phyloP scores from a whole-genome alignment of 257 asterid species.

The Solanum habrochaites region DNA sequence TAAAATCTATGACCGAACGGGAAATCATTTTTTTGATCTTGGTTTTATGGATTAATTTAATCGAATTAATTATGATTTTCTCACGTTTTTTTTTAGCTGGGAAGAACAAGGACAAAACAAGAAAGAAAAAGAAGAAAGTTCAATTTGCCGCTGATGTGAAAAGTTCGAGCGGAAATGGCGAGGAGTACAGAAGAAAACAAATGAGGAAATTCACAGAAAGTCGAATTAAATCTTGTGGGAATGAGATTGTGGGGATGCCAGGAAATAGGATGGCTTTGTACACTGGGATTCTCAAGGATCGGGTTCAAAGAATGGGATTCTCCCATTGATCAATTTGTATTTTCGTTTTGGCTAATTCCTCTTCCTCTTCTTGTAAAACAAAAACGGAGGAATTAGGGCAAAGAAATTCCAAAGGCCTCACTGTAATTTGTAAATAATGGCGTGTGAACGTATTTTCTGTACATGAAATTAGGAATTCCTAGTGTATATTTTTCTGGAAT shows the following conservation, averaged over 20 bases:
- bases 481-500: background rate
- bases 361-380: background rate
- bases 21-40: background rate
- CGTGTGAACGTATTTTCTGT: background rate
- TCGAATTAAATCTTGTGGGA: conserved; percentile 17
- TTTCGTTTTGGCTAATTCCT: background rate
- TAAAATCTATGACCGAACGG: background rate
- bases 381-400: background rate
- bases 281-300: conserved; percentile 65
- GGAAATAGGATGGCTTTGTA: conserved; percentile 62
- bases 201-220: background rate
- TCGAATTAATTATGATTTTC: background rate
- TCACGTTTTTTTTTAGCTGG: conserved; percentile 3
- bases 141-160: conserved; percentile 67
- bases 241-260: conserved; percentile 33
- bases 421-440: background rate
- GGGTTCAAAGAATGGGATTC: conserved; percentile 34
- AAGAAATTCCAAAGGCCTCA: background rate
- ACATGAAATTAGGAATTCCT: background rate
- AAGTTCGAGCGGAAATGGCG: conserved; percentile 41
- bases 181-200: conserved; percentile 34
- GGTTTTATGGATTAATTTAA: background rate
- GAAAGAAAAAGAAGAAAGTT: conserved; percentile 41
- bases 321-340: background rate
- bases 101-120: conserved; percentile 16